Evolutionary conservation across 1,284 basidiomycete species (phyloP).

Genomic region (Irpex sp.): DNA sequence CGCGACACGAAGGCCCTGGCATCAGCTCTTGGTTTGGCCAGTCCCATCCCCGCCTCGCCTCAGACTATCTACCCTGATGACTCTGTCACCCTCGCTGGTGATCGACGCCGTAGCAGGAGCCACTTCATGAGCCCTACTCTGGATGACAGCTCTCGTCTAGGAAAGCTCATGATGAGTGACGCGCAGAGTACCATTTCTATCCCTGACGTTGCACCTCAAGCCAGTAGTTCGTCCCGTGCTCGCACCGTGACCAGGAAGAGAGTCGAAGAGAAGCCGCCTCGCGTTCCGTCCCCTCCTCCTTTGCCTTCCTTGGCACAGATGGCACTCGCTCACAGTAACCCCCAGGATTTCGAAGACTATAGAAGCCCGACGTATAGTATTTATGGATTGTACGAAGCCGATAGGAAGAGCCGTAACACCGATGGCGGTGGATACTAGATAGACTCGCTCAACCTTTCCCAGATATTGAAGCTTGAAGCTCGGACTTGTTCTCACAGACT

Average conservation of each 20-base stretch:
- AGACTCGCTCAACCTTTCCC: not conserved
- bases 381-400: slow-evolving; percentile 66
- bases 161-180: slow-evolving; percentile 58
- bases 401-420: slow-evolving; percentile 49
- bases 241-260: slow-evolving; percentile 24
- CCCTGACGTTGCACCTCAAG: slow-evolving; percentile 21
- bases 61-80: slow-evolving; percentile 69
- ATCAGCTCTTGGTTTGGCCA: slow-evolving; percentile 48
- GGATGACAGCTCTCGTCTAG: slow-evolving; percentile 46
- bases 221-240: slow-evolving; percentile 11
- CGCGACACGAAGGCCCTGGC: slow-evolving; percentile 50
- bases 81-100: slow-evolving; percentile 57
- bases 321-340: slow-evolving; percentile 61
- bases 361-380: slow-evolving; percentile 79
- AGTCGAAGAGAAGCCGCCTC: slow-evolving; percentile 61
- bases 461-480: not conserved
- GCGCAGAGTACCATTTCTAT: slow-evolving; percentile 35
- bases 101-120: slow-evolving; percentile 24
- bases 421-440: slow-evolving; percentile 23
- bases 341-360: slow-evolving; percentile 60
- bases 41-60: slow-evolving; percentile 38
- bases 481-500: not conserved
- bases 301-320: slow-evolving; percentile 73
- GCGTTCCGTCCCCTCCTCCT: slow-evolving; percentile 73
- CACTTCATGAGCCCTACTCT: slow-evolving; percentile 27